A percentile compares a stretch with the other conserved stretches of the same genome.
Conservation (phyloP, 129 eudicot species). For the Helianthus annuus region HanXRQr2.0-SUNRISE NC_035441.2:59047419-59047918, state of each 20-base stretch:
- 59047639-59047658: background rate
- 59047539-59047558: too few species aligned
- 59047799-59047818: conserved; percentile 93
- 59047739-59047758: conserved; percentile 78
- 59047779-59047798: conserved; percentile 82
- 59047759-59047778: conserved; percentile 74
- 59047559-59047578: background rate
- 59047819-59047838: conserved; percentile 57
- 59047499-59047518: too few species aligned
- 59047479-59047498: too few species aligned
- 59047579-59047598: background rate
- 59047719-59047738: conserved; percentile 55
- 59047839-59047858: conserved; percentile 84
- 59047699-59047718: conserved; percentile 71
- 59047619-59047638: background rate
- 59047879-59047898: background rate
- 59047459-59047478: too few species aligned
- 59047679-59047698: conserved; percentile 31
- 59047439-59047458: too few species aligned
- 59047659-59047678: conserved; percentile 29
- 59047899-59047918: conserved; percentile 31
- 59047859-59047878: background rate
- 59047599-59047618: background rate
- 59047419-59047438: too few species aligned
- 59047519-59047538: too few species aligned